These are phyloP conservation scores for Chlorokybus atmophyticus DNA, from an alignment of 139 green algal species.

Conservation along the genomic window DNA sequence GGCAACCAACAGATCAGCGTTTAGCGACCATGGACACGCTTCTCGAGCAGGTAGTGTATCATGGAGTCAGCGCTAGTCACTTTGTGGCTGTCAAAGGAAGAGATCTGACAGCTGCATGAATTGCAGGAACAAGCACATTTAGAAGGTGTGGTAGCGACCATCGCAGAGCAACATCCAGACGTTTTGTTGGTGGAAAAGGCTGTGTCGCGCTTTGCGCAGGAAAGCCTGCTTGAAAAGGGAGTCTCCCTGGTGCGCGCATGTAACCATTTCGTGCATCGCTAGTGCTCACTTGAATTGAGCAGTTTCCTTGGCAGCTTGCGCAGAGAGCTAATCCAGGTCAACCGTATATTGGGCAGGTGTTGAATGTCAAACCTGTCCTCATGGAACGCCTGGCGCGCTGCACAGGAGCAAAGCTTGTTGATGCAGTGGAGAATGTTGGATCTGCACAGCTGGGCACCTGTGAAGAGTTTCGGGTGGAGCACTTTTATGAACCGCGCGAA, in stretches of 20 bases:
- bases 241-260: conserved; percentile 23
- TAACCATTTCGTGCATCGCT: neutral
- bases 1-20: conserved; percentile 26
- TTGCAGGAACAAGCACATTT: conserved; percentile 29
- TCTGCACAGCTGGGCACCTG: conserved; percentile 5
- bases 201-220: conserved; percentile 33
- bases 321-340: too few relatives aligned
- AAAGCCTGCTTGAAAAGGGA: conserved; percentile 27
- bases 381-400: conserved; percentile 48
- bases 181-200: conserved; percentile 36
- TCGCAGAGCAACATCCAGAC: conserved; percentile 12
- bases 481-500: conserved; percentile 11
- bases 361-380: conserved; percentile 49
- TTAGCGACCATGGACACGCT: conserved; percentile 36
- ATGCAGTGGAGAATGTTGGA: neutral
- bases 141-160: conserved; percentile 13
- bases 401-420: conserved; percentile 2
- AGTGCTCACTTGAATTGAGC: conserved; percentile 25
- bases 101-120: neutral
- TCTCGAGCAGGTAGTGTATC: conserved; percentile 18
- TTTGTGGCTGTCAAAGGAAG: neutral
- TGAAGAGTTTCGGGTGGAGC: conserved; percentile 13
- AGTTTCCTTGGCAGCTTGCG: too few relatives aligned
- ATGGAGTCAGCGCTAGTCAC: neutral
- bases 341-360: too few relatives aligned